Evolutionary conservation across 176 grass and related monocot genomes (phyloP).

Genomic region (Stipa capillata): DNA sequence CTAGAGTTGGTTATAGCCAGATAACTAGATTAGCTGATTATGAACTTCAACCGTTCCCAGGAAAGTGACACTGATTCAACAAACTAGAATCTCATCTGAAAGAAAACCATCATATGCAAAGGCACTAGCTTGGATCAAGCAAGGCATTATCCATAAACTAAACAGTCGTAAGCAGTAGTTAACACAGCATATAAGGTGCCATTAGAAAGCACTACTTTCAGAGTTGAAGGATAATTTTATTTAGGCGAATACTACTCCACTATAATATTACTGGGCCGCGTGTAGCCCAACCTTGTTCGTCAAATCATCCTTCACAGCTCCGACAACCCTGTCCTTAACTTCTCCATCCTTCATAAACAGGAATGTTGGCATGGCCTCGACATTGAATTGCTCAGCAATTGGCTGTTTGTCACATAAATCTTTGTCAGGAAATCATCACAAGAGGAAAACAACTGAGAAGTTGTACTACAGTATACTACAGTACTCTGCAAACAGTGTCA

Average conservation of each 20-base stretch:
- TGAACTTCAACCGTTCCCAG: background rate
- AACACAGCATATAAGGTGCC: background rate
- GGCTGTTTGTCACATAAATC: background rate
- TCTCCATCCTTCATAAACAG: slow-evolving; percentile 48
- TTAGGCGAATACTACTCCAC: slow-evolving; percentile 16
- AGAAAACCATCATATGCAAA: background rate
- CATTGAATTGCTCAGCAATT: slow-evolving; percentile 36
- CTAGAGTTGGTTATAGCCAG: background rate
- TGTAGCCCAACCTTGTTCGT: slow-evolving; percentile 29
- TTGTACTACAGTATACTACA: background rate
- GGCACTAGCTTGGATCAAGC: slow-evolving; percentile 16
- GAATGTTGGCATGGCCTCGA: slow-evolving; percentile 58
- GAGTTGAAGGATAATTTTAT: slow-evolving; percentile 21
- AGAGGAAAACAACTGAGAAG: background rate
- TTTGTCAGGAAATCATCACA: background rate
- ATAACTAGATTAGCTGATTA: background rate
- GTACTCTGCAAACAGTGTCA: background rate
- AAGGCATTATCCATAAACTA: background rate
- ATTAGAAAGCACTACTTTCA: background rate
- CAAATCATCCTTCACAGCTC: slow-evolving; percentile 36
- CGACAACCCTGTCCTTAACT: slow-evolving; percentile 34
- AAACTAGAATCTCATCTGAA: background rate
- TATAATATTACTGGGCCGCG: background rate
- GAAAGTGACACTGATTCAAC: background rate
- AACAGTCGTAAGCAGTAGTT: background rate